Percentiles rank a stretch among this genome's conserved stretches.
Conservation (phyloP, 2,329 filamentous ascomycete species). For the Stachybotrys echinatus region DNA sequence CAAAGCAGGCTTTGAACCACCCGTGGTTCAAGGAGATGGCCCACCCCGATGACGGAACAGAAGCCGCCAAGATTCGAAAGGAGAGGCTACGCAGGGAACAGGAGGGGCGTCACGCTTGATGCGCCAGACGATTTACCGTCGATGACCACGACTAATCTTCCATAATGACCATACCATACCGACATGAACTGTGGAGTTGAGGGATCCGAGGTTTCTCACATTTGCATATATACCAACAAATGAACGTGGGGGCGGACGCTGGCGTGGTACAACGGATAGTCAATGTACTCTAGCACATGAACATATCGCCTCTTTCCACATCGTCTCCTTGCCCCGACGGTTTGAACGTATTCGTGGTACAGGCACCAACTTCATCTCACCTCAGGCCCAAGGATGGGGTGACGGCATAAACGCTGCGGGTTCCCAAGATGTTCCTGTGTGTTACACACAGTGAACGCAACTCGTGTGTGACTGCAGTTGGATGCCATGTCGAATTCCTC, state of each 20-base stretch:
- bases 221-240: neutral
- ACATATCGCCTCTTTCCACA: neutral
- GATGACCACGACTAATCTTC: conserved; percentile 11
- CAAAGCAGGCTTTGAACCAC: conserved; percentile 60
- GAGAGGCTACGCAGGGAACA: conserved; percentile 43
- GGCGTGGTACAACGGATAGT: neutral
- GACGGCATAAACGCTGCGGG: too few species aligned
- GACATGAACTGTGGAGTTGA: neutral
- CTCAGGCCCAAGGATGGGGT: too few species aligned
- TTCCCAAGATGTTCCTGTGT: too few species aligned
- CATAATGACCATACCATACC: neutral
- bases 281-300: neutral
- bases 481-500: too few species aligned
- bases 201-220: neutral
- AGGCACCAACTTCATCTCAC: too few species aligned
- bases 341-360: too few species aligned
- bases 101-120: conserved; percentile 19
- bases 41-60: conserved; percentile 61
- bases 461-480: too few species aligned
- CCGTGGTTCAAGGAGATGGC: conserved; percentile 63
- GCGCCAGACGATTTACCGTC: conserved; percentile 16
- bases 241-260: neutral
- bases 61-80: conserved; percentile 58
- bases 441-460: too few species aligned
- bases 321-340: too few species aligned